Percentiles rank a stretch among this genome's conserved stretches.
Conservation (phyloP, 2,329 filamentous ascomycete species). For the Arachnomyces sp. region DNA sequence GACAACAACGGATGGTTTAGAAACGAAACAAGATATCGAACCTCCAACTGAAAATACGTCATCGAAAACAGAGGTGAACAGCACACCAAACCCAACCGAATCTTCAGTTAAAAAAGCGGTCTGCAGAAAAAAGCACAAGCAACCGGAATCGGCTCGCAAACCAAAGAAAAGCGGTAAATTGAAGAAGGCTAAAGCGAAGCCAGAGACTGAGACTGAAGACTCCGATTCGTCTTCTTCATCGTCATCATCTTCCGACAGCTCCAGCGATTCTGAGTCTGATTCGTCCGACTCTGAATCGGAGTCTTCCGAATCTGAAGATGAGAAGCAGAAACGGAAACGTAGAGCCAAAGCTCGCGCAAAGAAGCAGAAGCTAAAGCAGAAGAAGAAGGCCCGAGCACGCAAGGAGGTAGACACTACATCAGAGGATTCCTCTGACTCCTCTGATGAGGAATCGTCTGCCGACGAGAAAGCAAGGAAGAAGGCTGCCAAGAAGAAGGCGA, state of each 20-base stretch:
- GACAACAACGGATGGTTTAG: slow-evolving; percentile 13
- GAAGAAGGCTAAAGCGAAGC: slow-evolving; percentile 19
- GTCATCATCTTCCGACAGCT: slow-evolving; percentile 15
- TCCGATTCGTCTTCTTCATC: slow-evolving; percentile 11
- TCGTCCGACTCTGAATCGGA: slow-evolving; percentile 14
- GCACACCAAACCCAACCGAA: slow-evolving; percentile 17
- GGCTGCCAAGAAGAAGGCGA: slow-evolving; percentile 30
- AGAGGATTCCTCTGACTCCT: slow-evolving; percentile 7
- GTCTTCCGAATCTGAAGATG: slow-evolving; percentile 8
- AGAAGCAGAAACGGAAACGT: slow-evolving; percentile 7
- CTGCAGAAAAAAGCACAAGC: slow-evolving; percentile 18
- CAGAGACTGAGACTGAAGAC: slow-evolving; percentile 5
- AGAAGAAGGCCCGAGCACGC: background rate
- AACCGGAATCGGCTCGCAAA: slow-evolving; percentile 12
- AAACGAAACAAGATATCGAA: slow-evolving; percentile 25
- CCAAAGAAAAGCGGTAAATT: slow-evolving; percentile 12
- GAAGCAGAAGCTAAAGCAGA: slow-evolving; percentile 3
- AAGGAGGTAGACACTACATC: slow-evolving; percentile 4
- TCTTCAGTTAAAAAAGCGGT: slow-evolving; percentile 18
- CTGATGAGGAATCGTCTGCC: slow-evolving; percentile 16
- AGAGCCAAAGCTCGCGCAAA: slow-evolving; percentile 1
- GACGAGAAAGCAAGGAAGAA: slow-evolving; percentile 27
- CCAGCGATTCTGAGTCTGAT: slow-evolving; percentile 13
- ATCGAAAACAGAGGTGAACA: slow-evolving; percentile 18
- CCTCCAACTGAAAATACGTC: slow-evolving; percentile 19